phyloP scores from a whole-genome alignment of 1,139 yeast species.

The Spathaspora sp. region DNA sequence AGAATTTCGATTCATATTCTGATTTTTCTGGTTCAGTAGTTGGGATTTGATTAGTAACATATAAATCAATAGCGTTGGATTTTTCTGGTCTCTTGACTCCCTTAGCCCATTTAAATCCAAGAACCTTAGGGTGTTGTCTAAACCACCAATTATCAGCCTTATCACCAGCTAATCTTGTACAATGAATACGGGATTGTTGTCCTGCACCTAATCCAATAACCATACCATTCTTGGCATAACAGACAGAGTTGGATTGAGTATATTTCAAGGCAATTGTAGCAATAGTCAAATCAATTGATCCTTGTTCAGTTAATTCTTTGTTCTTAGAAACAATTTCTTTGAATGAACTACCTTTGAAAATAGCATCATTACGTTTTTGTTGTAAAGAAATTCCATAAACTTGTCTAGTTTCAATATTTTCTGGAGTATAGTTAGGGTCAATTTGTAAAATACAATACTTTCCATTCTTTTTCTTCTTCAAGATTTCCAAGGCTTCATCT shows the following conservation, averaged over 20 bases:
- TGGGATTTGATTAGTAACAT: constrained; percentile 89
- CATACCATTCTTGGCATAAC: constrained; percentile 99
- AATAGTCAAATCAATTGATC: constrained; percentile 86
- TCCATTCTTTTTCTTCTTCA: constrained; percentile 92
- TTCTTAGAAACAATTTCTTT: constrained; percentile 88
- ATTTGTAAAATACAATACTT: constrained; percentile 95
- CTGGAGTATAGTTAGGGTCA: constrained; percentile 92
- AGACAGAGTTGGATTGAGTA: constrained; percentile 97
- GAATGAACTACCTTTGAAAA: constrained; percentile 81
- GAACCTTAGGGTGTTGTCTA: constrained; percentile 94
- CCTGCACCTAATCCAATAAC: constrained; percentile 99
- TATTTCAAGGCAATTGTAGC: constrained; percentile 96
- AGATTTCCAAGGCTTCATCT: constrained; percentile 85
- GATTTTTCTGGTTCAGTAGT: constrained; percentile 87
- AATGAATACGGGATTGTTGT: constrained; percentile 98
- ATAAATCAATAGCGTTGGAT: constrained; percentile 95
- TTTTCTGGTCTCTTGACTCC: constrained; percentile 98
- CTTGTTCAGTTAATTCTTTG: constrained; percentile 87
- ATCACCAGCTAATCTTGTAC: constrained; percentile 98
- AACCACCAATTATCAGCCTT: constrained; percentile 99
- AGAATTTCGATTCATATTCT: constrained; percentile 90
- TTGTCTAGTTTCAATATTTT: constrained; percentile 80
- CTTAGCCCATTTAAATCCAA: constrained; percentile 94
- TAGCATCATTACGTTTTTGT: constrained; percentile 97
- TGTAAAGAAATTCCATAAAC: constrained; percentile 94